Percentiles rank a stretch among this genome's conserved stretches.
phyloP scores from a whole-genome alignment of 129 eudicot genomes.

The Arctium lappa region DNA sequence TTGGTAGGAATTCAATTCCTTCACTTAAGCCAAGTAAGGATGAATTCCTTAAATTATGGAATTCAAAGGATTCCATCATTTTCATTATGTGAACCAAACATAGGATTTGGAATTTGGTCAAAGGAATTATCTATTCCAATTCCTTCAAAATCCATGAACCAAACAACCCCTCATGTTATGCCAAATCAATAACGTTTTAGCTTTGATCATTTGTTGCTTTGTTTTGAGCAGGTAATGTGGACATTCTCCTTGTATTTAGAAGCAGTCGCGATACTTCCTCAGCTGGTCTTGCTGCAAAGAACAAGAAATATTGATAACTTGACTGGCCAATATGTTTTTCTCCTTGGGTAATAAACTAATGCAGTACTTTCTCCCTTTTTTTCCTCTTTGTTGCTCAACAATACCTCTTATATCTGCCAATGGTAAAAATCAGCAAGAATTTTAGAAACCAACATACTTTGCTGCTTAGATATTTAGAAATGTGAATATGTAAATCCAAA shows the following conservation, averaged over 20 bases:
- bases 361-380: neutral
- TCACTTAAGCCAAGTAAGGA: no score
- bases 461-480: neutral
- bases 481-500: neutral
- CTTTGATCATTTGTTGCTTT: neutral
- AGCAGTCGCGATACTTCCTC: conserved; percentile 96
- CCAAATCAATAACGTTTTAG: neutral
- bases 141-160: no score
- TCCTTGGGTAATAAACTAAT: conserved; percentile 64
- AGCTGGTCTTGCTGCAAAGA: conserved; percentile 89
- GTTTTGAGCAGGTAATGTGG: conserved; percentile 73
- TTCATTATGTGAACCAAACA: no score
- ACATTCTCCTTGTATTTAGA: conserved; percentile 79
- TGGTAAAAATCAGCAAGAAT: neutral
- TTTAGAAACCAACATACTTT: neutral
- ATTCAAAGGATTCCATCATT: no score
- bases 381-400: neutral
- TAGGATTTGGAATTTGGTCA: no score
- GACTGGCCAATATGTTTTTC: conserved; percentile 89
- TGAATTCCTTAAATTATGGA: no score
- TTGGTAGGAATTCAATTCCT: no score
- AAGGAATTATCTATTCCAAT: no score
- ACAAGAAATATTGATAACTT: conserved; percentile 88
- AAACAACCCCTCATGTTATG: neutral
- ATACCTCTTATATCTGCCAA: neutral